Conservation (phyloP, 495 filamentous ascomycete genomes). For the Penicillium arizonense region DNA sequence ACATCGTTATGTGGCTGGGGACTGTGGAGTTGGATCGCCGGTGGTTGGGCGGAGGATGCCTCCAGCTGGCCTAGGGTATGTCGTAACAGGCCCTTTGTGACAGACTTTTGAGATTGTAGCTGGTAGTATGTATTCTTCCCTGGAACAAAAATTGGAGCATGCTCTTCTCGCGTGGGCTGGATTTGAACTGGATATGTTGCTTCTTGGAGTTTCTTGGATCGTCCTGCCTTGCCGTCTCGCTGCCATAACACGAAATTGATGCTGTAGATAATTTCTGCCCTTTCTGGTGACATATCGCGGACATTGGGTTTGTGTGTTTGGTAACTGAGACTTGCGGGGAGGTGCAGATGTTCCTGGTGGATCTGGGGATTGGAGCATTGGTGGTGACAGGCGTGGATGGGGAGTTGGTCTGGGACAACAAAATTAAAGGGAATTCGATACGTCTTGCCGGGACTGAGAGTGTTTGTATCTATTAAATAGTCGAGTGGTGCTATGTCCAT, state of each 20-base stretch:
- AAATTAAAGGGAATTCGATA: conserved; percentile 5
- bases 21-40: background rate
- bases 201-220: background rate
- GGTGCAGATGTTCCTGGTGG: conserved; percentile 7
- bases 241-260: conserved; percentile 4
- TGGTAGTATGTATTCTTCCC: background rate
- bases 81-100: background rate
- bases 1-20: background rate
- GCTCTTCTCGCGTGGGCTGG: background rate
- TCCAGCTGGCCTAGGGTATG: background rate
- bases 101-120: background rate
- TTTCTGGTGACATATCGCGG: conserved; percentile 7
- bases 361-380: conserved; percentile 2
- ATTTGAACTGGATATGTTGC: conserved; percentile 4
- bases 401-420: conserved; percentile 1
- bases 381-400: conserved; percentile 5
- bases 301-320: background rate
- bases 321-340: conserved; percentile 2
- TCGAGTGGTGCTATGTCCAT: background rate
- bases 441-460: background rate
- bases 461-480: background rate
- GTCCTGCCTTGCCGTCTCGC: background rate
- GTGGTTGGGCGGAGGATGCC: background rate
- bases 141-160: conserved; percentile 1
- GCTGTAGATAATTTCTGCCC: background rate